Evolutionary conservation across 345 rosid species (phyloP), one percentile per base, ranked within the genome.

Genomic region (Anastatica hierochuntica): DNA sequence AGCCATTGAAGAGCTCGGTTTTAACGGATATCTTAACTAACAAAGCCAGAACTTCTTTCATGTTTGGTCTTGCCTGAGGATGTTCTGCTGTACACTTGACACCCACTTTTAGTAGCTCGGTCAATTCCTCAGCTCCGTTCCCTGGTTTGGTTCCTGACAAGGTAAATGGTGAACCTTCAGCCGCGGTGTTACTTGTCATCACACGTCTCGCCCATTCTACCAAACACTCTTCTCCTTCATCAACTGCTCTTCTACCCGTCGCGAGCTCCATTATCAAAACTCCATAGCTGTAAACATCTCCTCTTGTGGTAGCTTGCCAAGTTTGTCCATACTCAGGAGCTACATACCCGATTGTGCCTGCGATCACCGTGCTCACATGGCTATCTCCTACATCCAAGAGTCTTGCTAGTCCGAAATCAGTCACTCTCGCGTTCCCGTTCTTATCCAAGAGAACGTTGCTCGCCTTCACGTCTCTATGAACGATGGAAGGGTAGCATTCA

Each of bases 261-360:
- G 98, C 96, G 26, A 90, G 68, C 39, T 90, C 98, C 98, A 90
- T 87, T 10, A 68, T 62, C 60, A 90, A 35, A 3, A 90, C 89
- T 5, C 98, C 98, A 17, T 74, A 90, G 43, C 98, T 90, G 51
- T 87, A 90, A 46, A 90, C 98, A 36, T 90, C 98, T 3, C 98
- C 98, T 60, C 84, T 87, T 3, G 89, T 84, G 3, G 98, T 90
- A 3, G 96, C 96, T 16, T 77, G 82, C 87, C 94, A 87, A 8
- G 90, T 87, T 59, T 87, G 98, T 29, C 98, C 92, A 21, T 90
- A 90, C 69, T 90, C 96, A 0, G 98, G 98, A 15, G 96, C 98
- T 16, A 90, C 96, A 40, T 90, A 90, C 4, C 98, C 96, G 0
- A 90, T 52, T 2, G 98, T 90, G 10, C 98, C 98, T 0, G 98